Base-by-base conservation (phyloP, 2,329 filamentous ascomycete genomes). In the Aspergillus thermomutatus region DNA sequence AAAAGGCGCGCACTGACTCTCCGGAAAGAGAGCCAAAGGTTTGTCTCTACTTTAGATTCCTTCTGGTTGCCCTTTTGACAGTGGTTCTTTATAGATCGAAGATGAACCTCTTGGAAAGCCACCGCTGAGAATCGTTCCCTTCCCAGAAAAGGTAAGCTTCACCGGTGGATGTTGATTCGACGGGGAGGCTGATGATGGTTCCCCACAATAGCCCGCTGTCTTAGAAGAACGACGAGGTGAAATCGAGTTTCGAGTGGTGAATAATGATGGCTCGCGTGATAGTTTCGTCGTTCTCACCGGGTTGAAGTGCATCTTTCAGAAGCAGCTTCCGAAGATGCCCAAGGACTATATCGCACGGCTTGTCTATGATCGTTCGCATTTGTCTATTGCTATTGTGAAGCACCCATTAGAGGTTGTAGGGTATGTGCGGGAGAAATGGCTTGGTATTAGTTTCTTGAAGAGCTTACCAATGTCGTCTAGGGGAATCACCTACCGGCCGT, bases 261-360 rank as follows among this genome's bases (percentile, higher is more conserved):
- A 97, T 81, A 99, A 99, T 71, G 94, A 99, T 70, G 89, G 90
- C 67, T 83, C 87, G 40, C 85, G 89, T 62, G 91, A 96, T 69
- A 95, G 90, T 70, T 87, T 92, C 64, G 95, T 97, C 69, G 95
- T 99, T 66, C 82, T 99, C 57, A 97, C 93, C 0, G 94, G 94
- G 14, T 81, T 99, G 54, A 99, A 97, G 73, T 96, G 92, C 71
- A 95, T 99, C 63, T 97, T 99, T 69, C 94, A 99, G 73, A 97
- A 97, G 67, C 94, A 99, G 71, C 82, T 99, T 5, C 94, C 94
- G 0, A 97, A 97, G 76, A 99, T 99, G 94, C 94, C 94, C 14
- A 97, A 97, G 75, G 94, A 97, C 71, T 99, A 99, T 73, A 97
- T 99, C 66, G 94, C 94, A 3, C 90, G 94, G 41, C 85, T 99